Evolutionary conservation across 2,329 filamentous ascomycete genomes (phyloP), one percentile per base, ranked within the genome.

Genomic region (Diaporthe caulivora): DNA sequence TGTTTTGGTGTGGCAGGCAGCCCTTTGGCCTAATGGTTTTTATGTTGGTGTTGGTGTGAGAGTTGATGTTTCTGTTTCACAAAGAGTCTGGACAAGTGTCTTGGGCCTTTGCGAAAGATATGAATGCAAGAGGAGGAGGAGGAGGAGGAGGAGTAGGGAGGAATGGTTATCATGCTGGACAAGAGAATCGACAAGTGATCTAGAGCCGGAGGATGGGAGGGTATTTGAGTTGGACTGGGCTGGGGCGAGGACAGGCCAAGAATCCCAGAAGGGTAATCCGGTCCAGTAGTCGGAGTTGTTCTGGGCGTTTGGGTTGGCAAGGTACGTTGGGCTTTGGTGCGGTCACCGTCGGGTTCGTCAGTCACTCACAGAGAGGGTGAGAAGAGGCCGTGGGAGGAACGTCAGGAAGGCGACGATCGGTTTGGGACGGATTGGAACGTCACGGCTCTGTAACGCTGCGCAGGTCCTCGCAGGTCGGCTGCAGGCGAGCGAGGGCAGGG

Each of bases 221-320:
- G 53, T 73, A 73, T 75, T 75, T 75, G 60, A 75, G 65, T 67
- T 55, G 72, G 44, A 42, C 34, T 60, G 47, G 44, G 29, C 44
- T 10, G 71, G 70, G 29, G 62, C 47, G 47, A 67, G 62, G n/a
- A 67, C 62, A 67, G 47, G 62, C 62, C 62, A 67, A 67, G 62
- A 67, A 53, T 67, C 62, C 62, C n/a, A 67, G 47, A 67, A 67
- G 62, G 62, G 62, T 67, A 67, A 67, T 67, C 62, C 62, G 62
- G 62, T 53, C 62, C 62, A 67, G 62, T 53, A 67, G 62, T 67
- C 62, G 26, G 62, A 67, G 62, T 67, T 67, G 62, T 67, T 67
- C 62, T 67, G 62, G 62, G 62, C 42, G 60, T 49, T 42, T 65
- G 60, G 60, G 42, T 40, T 9, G 37, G 7, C 7, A 40, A 40